Evolutionary conservation across 192 early-diverging fungal species (phyloP).

Genomic region (Backusella circina): DNA sequence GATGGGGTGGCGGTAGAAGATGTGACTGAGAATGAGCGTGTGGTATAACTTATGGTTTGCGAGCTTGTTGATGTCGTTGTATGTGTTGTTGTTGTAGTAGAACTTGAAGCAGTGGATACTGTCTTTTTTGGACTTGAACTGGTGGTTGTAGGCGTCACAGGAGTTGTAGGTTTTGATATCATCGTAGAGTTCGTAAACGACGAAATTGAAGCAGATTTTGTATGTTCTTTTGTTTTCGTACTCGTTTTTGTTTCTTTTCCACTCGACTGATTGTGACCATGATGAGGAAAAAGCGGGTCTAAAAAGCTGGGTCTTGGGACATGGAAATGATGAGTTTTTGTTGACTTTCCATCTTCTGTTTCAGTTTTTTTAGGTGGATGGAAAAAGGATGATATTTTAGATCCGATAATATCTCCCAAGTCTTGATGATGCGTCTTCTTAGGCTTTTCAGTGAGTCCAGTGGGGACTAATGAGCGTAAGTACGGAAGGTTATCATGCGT

Average conservation of each 20-base stretch:
- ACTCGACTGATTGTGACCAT: not conserved
- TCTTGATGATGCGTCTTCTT: not conserved
- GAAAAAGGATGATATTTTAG: not conserved
- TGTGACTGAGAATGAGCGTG: not conserved
- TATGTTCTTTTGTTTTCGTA: not conserved
- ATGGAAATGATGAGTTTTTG: not conserved
- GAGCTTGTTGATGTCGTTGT: not conserved
- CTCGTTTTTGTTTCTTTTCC: not conserved
- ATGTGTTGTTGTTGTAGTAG: not conserved
- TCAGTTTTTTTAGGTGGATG: not conserved
- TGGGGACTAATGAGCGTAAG: not conserved
- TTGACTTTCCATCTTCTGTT: not conserved
- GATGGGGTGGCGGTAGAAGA: not conserved
- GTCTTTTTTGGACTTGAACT: not conserved
- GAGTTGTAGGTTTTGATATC: not conserved
- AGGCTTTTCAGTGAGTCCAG: not conserved
- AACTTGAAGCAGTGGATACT: not conserved
- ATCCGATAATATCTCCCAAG: not conserved
- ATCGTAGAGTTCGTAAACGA: not conserved
- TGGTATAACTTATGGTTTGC: not conserved
- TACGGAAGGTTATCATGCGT: not conserved
- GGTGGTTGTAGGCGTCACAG: not conserved
- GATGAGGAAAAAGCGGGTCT: not conserved
- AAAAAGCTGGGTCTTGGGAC: not conserved
- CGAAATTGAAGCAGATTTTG: not conserved